Conservation (phyloP, 495 filamentous ascomycete species). For the Glarea lozoyensis region DNA sequence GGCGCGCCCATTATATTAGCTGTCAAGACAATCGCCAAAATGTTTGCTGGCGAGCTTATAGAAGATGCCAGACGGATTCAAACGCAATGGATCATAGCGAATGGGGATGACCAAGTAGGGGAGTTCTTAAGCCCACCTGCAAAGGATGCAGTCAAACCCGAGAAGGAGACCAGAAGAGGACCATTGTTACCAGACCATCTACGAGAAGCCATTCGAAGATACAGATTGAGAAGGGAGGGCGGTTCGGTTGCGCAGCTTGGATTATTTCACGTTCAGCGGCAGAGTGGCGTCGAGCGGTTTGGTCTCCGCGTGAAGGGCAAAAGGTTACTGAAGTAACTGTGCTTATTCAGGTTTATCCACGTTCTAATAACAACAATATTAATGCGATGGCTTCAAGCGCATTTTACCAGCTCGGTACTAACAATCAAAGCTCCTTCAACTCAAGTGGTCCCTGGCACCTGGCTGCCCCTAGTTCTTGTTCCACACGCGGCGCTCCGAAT, state of each 20-base stretch:
- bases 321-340: conserved; percentile 57
- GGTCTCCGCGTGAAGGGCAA: conserved; percentile 54
- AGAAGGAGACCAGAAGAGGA: conserved; percentile 39
- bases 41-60: conserved; percentile 76
- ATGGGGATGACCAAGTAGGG: conserved; percentile 35
- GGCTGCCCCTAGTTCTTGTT: too few relatives aligned
- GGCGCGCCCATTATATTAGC: conserved; percentile 68
- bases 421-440: too few relatives aligned
- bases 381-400: too few relatives aligned
- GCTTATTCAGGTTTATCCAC: too few relatives aligned
- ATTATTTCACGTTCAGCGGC: conserved; percentile 50
- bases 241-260: conserved; percentile 66
- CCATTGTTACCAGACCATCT: conserved; percentile 77
- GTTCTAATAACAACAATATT: too few relatives aligned
- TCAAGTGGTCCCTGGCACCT: too few relatives aligned
- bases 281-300: conserved; percentile 53
- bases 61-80: conserved; percentile 74
- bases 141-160: conserved; percentile 17
- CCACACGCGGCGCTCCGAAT: too few relatives aligned
- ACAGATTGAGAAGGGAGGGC: conserved; percentile 57
- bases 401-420: too few relatives aligned
- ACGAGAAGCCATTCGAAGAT: conserved; percentile 66
- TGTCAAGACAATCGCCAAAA: conserved; percentile 73
- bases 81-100: conserved; percentile 59
- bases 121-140: conserved; percentile 23